Evolutionary conservation across 192 early-diverging fungal genomes (phyloP).

Genomic region (Entophlyctis luteolus): DNA sequence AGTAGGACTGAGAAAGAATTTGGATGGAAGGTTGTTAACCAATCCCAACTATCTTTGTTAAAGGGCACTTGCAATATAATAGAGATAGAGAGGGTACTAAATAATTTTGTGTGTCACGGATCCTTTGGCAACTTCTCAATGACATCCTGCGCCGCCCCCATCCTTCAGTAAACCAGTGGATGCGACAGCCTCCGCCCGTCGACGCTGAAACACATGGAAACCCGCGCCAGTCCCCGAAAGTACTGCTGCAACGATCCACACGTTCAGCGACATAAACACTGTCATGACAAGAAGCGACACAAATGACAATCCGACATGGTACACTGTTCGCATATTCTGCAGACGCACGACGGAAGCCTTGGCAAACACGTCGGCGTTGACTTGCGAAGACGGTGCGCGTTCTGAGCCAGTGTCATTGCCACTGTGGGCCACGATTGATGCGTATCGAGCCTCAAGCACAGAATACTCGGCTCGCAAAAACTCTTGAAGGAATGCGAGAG

Average conservation of each 20-base stretch:
- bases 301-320: constrained; percentile 12
- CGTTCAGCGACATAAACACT: constrained; percentile 22
- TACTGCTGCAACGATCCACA: constrained; percentile 9
- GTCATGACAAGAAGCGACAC: constrained; percentile 17
- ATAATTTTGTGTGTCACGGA: too few species aligned
- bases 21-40: too few species aligned
- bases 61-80: too few species aligned
- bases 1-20: too few species aligned
- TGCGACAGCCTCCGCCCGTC: too few species aligned
- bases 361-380: neutral
- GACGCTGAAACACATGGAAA: constrained; percentile 21
- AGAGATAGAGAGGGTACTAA: too few species aligned
- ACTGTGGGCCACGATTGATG: neutral
- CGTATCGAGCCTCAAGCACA: constrained; percentile 5
- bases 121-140: too few species aligned
- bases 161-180: too few species aligned
- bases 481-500: constrained; percentile 4
- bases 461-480: neutral
- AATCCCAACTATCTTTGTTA: too few species aligned
- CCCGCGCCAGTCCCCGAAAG: constrained; percentile 15
- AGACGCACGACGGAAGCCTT: neutral
- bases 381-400: neutral
- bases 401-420: neutral
- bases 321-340: constrained; percentile 3
- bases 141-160: too few species aligned